Base-by-base conservation (phyloP, 768 basidiomycete species). In the Amanita exitialis region DNA sequence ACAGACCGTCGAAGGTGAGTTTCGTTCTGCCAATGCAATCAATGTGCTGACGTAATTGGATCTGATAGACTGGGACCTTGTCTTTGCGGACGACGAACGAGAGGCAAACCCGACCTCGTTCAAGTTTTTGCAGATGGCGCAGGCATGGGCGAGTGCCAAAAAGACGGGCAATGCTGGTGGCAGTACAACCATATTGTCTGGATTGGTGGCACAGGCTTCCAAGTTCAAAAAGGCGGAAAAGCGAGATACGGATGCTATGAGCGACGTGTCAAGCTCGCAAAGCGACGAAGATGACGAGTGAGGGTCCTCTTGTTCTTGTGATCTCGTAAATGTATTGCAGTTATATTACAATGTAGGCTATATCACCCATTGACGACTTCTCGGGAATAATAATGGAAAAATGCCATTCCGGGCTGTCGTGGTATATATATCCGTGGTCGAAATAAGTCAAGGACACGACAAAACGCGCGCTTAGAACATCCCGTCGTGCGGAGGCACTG, bases 91-190 rank as follows among this genome's bases (percentile, higher is more conserved):
- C 71, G 95, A 98, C 75, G 92, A 96, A 61, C 78, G 85, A 47
- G 94, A 95, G 61, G 80, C 86, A 42, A 95, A 96, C 60, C 90
- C 94, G 0, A 84, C 90, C 0, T 80, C 90, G 0, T 95, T 93
- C 83, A 95, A 93, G 61, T 93, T 98, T 74, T 72, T 97, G 62
- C 86, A 94, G 64, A 90, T 88, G 76, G 95, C 95, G 0, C 92
- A 94, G 62, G 85, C 84, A 0, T 97, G 94, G 94, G 85, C 84
- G 59, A 73, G 68, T 49, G 60, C 78, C 1, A 74, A 79, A 4
- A 71, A 70, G 57, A 71, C 68, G 49, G 59, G 59, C 56, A 71
- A 67, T 52, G 58, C 57, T 27, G 64, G 58, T 39, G 67, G 65
- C 39, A 65, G 62, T 8, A 42, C 68, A 4, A 58, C 61, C 25